These are phyloP conservation scores for Penicillium goetzii DNA, from an alignment of 495 filamentous ascomycete genomes.

Conservation along the genomic window DNA sequence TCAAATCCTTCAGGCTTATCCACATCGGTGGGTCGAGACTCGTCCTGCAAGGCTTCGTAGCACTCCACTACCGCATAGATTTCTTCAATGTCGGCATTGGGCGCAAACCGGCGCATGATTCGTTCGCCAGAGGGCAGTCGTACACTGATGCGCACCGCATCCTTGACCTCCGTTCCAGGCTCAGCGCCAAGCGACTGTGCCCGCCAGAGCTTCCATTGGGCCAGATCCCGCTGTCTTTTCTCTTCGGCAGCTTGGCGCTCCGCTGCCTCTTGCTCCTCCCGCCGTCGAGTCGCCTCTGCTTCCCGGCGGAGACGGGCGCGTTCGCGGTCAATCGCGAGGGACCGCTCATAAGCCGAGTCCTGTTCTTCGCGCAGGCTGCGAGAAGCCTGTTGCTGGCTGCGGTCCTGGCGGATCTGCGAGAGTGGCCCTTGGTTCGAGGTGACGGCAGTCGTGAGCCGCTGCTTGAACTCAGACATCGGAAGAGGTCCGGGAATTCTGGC, in stretches of 20 bases:
- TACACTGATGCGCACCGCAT: constrained; percentile 78
- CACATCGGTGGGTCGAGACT: constrained; percentile 28
- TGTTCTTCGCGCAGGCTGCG: constrained; percentile 81
- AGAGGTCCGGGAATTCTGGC: constrained; percentile 72
- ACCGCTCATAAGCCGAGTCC: constrained; percentile 89
- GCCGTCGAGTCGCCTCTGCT: constrained; percentile 67
- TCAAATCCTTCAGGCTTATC: constrained; percentile 67
- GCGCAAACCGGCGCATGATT: constrained; percentile 72
- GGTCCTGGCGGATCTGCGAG: constrained; percentile 64
- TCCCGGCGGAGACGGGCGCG: constrained; percentile 73
- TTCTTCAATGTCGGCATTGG: constrained; percentile 73
- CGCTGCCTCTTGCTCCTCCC: constrained; percentile 63
- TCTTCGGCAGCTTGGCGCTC: constrained; percentile 68
- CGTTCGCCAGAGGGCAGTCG: constrained; percentile 74
- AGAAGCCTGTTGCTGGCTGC: constrained; percentile 76
- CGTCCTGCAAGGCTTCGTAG: constrained; percentile 62
- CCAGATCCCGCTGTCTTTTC: constrained; percentile 56
- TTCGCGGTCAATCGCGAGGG: constrained; percentile 84
- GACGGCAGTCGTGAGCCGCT: constrained; percentile 71
- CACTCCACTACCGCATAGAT: constrained; percentile 97
- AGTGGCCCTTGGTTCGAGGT: constrained; percentile 70
- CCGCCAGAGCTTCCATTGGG: constrained; percentile 83
- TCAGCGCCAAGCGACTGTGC: constrained; percentile 67
- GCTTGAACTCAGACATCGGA: constrained; percentile 65
- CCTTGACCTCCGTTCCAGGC: constrained; percentile 64